These are phyloP conservation scores for Colletotrichum tamarilloi DNA, from an alignment of 2,329 filamentous ascomycete genomes.

Conservation along the genomic window DNA sequence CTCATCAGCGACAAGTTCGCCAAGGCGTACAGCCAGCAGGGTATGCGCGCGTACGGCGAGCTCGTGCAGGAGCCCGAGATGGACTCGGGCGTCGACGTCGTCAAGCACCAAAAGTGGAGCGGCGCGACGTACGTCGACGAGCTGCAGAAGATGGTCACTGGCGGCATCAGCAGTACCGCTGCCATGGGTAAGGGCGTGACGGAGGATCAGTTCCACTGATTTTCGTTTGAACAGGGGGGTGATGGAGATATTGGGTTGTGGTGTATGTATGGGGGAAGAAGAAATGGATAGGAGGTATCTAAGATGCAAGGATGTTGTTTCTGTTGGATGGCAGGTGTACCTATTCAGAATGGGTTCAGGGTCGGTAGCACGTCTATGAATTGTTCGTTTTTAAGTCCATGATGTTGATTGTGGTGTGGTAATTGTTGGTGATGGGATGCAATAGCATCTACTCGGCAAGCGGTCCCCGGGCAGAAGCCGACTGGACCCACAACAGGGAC, in stretches of 20 bases:
- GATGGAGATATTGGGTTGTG: too few species aligned
- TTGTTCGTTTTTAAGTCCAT: not conserved
- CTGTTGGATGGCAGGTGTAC: conserved; percentile 16
- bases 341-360: conserved; percentile 4
- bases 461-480: not conserved
- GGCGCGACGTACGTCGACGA: conserved; percentile 96
- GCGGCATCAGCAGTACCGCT: conserved; percentile 89
- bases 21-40: conserved; percentile 80
- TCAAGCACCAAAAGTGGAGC: conserved; percentile 99
- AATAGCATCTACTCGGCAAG: not conserved
- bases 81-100: conserved; percentile 88
- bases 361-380: conserved; percentile 12
- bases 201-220: conserved; percentile 90
- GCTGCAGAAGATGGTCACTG: conserved; percentile 95
- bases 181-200: conserved; percentile 99
- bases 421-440: not conserved
- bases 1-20: conserved; percentile 92
- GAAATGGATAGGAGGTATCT: not conserved
- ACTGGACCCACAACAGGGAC: not conserved
- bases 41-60: conserved; percentile 98
- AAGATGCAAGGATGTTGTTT: too few species aligned
- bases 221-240: not conserved
- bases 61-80: conserved; percentile 98
- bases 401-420: too few species aligned
- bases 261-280: not conserved